Conservation (phyloP, 225 moss, liverwort and hornwort species). For the Climacium dendroides region DNA sequence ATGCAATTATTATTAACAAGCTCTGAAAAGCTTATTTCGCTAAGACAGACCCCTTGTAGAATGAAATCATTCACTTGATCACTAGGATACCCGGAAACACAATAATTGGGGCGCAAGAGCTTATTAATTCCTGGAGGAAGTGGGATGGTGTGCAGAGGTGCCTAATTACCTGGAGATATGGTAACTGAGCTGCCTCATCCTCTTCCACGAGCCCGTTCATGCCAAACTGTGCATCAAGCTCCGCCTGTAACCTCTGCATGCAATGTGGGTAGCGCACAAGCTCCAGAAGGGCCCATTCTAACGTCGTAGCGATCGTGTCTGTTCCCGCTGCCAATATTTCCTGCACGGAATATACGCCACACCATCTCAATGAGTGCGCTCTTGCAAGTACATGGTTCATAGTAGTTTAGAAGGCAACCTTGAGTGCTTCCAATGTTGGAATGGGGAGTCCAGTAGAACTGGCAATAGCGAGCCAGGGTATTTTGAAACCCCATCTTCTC, state of each 20-base stretch:
- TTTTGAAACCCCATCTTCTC: no score
- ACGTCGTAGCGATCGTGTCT: background rate
- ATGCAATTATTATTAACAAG: no score
- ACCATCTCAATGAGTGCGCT: background rate
- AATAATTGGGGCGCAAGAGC: background rate
- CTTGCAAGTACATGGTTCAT: background rate
- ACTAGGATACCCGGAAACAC: no score
- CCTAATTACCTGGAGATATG: constrained; percentile 14
- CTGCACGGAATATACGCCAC: background rate
- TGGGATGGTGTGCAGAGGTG: background rate
- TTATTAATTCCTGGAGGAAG: background rate
- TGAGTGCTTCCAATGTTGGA: no score
- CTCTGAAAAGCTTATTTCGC: background rate
- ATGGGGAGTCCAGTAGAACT: no score
- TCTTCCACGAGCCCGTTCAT: background rate
- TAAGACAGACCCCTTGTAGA: background rate
- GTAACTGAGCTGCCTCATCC: background rate
- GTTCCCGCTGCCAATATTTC: background rate
- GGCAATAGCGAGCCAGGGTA: no score
- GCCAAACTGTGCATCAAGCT: constrained; percentile 12
- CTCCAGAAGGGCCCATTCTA: constrained; percentile 15
- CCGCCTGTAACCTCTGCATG: background rate
- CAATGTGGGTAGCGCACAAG: background rate
- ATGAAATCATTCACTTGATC: background rate
- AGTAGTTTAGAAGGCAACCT: no score